phyloP scores from a whole-genome alignment of 2,329 filamentous ascomycete species.

The Pseudonectria buxi region DNA sequence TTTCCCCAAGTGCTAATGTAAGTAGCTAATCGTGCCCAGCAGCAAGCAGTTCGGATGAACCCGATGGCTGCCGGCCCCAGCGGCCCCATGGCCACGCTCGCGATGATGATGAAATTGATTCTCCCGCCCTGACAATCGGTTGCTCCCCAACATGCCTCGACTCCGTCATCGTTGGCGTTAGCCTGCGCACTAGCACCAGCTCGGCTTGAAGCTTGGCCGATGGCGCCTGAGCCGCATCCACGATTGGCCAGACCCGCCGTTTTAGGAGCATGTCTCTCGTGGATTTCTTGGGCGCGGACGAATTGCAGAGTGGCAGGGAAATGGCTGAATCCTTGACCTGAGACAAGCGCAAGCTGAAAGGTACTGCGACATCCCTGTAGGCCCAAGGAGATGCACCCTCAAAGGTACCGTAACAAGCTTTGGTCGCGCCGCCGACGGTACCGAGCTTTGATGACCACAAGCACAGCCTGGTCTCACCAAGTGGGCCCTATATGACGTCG shows the following conservation, averaged over 20 bases:
- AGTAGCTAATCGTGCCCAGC: no score
- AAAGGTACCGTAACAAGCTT: constrained; percentile 1
- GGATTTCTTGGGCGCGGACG: constrained; percentile 7
- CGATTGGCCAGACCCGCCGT: constrained; percentile 14
- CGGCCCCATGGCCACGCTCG: no score
- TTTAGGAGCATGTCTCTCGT: constrained; percentile 10
- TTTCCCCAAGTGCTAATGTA: no score
- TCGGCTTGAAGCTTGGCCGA: constrained; percentile 15
- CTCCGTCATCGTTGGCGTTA: constrained; percentile 22
- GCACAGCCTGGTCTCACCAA: constrained; percentile 11
- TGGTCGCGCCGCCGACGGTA: constrained; percentile 2
- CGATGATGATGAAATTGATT: background rate
- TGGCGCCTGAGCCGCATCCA: constrained; percentile 17
- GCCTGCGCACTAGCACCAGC: constrained; percentile 15
- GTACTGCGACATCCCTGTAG: background rate
- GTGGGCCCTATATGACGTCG: constrained; percentile 23
- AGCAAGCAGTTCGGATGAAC: no score
- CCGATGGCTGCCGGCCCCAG: no score
- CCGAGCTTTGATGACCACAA: constrained; percentile 7
- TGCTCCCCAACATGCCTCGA: constrained; percentile 12
- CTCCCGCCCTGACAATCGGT: constrained; percentile 1
- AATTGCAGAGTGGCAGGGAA: constrained; percentile 2
- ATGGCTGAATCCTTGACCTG: constrained; percentile 12
- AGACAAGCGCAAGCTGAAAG: constrained; percentile 4
- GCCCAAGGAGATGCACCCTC: no score